Base-by-base conservation (phyloP, 768 basidiomycete genomes). In the Plicaturopsis crispa region DNA sequence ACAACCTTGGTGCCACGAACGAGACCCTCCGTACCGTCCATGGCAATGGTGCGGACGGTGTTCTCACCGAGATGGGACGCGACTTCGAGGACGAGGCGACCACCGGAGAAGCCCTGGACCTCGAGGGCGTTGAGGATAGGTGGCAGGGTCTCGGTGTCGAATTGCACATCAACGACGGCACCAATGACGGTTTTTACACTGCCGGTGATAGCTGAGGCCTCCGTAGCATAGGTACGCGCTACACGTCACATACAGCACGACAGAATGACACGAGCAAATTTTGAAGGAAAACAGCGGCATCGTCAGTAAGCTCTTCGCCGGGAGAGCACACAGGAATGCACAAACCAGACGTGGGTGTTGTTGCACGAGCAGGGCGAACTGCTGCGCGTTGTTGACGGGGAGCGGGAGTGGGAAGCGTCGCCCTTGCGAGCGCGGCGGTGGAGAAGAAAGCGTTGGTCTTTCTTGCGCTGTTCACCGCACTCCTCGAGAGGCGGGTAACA, bases 1-100 rank as follows among this genome's bases (percentile, higher is more conserved):
- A 96, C 57, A 56, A 98, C 96, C 71, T 82, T 91, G 64, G 93
- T 87, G 35, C 96, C 96, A 67, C 96, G 92, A 49, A 99, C 93
- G 57, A 99, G 88, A 87, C 96, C 96, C 67, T 96, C 96, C 38
- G 96, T 99, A 83, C 94, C 93, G 60, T 97, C 96, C 96, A 99
- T 99, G 56, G 96, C 96, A 78, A 99, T 99, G 65, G 90, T 94
- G 56, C 96, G 89, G 63, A 96, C 92, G 18, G 92, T 87, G 78
- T 98, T 98, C 73, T 98, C 96, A 63, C 96, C 96, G 40, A 99
- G 73, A 62, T 99, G 96, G 45, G 92, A 90, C 47, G 96, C 88
- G 55, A 99, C 96, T 69, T 99, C 96, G 48, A 99, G 89, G 54
- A 99, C 96, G 61, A 99, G 87, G 62, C 92, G 89, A 63, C 90